Base-by-base conservation (phyloP, 176 grass and related monocot genomes). In the Saccharum officinarum region DNA sequence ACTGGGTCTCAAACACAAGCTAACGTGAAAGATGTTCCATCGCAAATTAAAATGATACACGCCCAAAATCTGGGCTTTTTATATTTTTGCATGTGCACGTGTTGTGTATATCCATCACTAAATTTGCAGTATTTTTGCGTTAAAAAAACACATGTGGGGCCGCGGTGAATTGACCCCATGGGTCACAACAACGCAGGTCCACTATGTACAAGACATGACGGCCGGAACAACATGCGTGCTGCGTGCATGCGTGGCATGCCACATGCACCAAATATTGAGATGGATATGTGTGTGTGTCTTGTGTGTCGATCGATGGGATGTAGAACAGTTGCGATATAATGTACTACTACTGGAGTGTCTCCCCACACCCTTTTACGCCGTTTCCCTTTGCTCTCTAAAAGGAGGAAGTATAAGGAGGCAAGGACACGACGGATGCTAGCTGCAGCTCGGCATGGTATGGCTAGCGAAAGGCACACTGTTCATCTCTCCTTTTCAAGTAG, bases 371-470 rank as follows among this genome's bases (percentile, higher is more conserved):
- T 63, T 83, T 59, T 79, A 62, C 14, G 63, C 44, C 75, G 12
- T 63, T 54, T 41, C 36, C 9, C 46, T 80, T 76, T 37, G 28
- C 49, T 62, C 49, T 62, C 40, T 49, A 14, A 76, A 37, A 63
- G 50, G 65, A 15, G 42, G 41, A 65, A 61, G 8, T 26, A 65
- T 47, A 66, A 78, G 66, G 37, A 46, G 75, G 52, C 63, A 86
- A 41, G 30, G 88, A 89, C 11, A 49, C 54, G 77, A 85, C 77
- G 13, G 69, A 67, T 68, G 40, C 77, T 59, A 41, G 49, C 82
- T 63, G 80, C 31, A 22, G 65, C 20, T 3, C 10, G 64, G 18
- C 13, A 5, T 12, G 50, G 17, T 4, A 20, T 59, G 55, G 50
- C 7, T 16, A 2, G 22, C 8, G 4, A 25, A 62, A 62, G 59